These are phyloP conservation scores for Russula griseocarnosa DNA, from an alignment of 768 basidiomycete species.

Conservation along the genomic window DNA sequence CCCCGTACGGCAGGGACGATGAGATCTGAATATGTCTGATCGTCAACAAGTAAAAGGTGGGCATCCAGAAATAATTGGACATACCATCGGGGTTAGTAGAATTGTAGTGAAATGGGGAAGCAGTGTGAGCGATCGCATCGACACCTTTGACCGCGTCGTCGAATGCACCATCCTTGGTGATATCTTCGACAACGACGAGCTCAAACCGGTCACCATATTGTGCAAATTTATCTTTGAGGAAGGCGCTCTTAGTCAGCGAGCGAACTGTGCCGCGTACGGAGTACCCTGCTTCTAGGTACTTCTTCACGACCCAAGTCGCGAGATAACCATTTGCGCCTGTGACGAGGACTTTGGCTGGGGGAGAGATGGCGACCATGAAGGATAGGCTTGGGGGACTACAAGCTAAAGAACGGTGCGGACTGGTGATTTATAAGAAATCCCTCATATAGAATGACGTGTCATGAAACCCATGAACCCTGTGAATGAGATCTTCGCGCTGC, in stretches of 20 bases:
- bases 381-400: background rate
- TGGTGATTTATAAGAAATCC: background rate
- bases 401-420: background rate
- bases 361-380: conserved; percentile 37
- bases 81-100: conserved; percentile 41
- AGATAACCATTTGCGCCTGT: conserved; percentile 60
- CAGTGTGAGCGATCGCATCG: conserved; percentile 66
- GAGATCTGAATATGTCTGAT: conserved; percentile 42
- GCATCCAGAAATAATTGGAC: background rate
- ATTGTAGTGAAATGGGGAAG: conserved; percentile 55
- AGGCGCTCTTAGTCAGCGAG: conserved; percentile 53
- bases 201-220: conserved; percentile 56
- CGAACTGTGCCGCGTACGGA: conserved; percentile 65
- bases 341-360: conserved; percentile 45
- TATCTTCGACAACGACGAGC: conserved; percentile 65
- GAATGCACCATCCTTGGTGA: conserved; percentile 59
- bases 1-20: conserved; percentile 71
- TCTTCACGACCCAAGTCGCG: conserved; percentile 53
- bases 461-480: too few relatives aligned
- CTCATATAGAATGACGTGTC: too few relatives aligned
- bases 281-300: conserved; percentile 59
- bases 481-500: too few relatives aligned
- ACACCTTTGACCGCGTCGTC: conserved; percentile 76
- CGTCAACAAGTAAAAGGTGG: background rate
- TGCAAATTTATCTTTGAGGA: conserved; percentile 52